These are phyloP conservation scores for Pilobolus umbonatus DNA, from an alignment of 192 early-diverging fungal species.

Conservation along the genomic window DNA sequence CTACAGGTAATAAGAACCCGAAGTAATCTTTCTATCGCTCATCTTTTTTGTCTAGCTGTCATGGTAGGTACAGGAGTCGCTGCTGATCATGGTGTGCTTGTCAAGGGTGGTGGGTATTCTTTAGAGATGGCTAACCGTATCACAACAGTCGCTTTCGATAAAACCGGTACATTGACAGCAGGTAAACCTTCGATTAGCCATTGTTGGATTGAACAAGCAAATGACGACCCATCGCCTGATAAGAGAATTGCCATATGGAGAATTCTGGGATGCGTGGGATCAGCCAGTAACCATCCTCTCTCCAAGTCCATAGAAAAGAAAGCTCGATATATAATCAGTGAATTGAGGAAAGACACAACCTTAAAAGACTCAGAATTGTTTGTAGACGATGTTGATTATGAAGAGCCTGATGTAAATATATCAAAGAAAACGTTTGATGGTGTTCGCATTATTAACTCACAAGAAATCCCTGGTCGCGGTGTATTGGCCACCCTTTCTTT, in stretches of 20 bases:
- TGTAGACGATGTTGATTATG: constrained; percentile 18
- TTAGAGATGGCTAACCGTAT: constrained; percentile 61
- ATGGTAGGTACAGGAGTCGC: constrained; percentile 74
- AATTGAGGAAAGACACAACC: not conserved
- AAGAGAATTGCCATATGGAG: constrained; percentile 28
- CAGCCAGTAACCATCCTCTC: constrained; percentile 66
- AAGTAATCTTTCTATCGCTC: not conserved
- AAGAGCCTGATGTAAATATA: not conserved
- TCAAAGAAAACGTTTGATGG: constrained; percentile 33
- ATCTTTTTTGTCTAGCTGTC: constrained; percentile 38
- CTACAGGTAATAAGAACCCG: constrained; percentile 39
- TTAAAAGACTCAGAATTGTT: not conserved
- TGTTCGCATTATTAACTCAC: constrained; percentile 45
- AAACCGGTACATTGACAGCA: constrained; percentile 77
- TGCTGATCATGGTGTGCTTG: constrained; percentile 55
- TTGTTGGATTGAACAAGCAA: constrained; percentile 20
- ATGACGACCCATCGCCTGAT: not conserved
- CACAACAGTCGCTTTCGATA: constrained; percentile 73
- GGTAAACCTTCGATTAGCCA: constrained; percentile 58
- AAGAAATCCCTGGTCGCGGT: constrained; percentile 65
- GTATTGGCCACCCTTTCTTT: constrained; percentile 43
- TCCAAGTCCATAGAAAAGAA: constrained; percentile 51
- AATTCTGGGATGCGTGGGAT: constrained; percentile 44
- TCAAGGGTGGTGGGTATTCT: constrained; percentile 72
- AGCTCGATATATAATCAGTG: constrained; percentile 9